Conservation (phyloP, 371 early-diverging fungal genomes). For the Mortierella sp. region DNA sequence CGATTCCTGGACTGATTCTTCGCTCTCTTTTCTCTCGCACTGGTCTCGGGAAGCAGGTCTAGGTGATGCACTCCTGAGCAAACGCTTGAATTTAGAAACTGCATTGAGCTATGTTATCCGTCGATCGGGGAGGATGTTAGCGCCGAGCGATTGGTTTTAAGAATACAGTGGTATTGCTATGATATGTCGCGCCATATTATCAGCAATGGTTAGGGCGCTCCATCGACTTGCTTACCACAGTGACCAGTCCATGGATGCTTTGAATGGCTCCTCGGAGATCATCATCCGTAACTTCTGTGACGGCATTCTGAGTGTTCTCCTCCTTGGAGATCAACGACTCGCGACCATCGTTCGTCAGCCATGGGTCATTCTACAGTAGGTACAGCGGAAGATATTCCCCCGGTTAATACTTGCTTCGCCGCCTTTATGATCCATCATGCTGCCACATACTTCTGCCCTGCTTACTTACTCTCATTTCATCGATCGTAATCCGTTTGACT, state of each 20-base stretch:
- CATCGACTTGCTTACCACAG: slow-evolving; percentile 37
- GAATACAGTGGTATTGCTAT: no score
- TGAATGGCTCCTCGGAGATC: slow-evolving; percentile 85
- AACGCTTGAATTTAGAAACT: slow-evolving; percentile 18
- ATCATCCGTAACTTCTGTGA: slow-evolving; percentile 85
- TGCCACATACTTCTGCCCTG: no score
- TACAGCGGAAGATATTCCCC: no score
- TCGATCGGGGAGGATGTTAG: no score
- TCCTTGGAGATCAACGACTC: slow-evolving; percentile 75
- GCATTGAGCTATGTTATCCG: slow-evolving; percentile 30
- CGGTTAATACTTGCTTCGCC: no score
- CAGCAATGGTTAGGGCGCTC: not conserved
- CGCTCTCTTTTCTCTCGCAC: not conserved
- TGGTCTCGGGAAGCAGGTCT: slow-evolving; percentile 12
- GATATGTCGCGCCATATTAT: no score
- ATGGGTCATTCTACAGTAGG: slow-evolving; percentile 79
- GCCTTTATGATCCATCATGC: not conserved
- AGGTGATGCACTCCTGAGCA: slow-evolving; percentile 16
- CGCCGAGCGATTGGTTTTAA: no score
- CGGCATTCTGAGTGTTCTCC: slow-evolving; percentile 77
- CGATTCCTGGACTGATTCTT: not conserved
- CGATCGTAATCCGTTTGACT: slow-evolving; percentile 79
- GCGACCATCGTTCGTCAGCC: slow-evolving; percentile 84
- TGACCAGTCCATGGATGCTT: slow-evolving; percentile 58
- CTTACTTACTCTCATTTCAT: slow-evolving; percentile 71